These are phyloP conservation scores for Tuber borchii DNA, from an alignment of 495 filamentous ascomycete species.

Conservation along the genomic window DNA sequence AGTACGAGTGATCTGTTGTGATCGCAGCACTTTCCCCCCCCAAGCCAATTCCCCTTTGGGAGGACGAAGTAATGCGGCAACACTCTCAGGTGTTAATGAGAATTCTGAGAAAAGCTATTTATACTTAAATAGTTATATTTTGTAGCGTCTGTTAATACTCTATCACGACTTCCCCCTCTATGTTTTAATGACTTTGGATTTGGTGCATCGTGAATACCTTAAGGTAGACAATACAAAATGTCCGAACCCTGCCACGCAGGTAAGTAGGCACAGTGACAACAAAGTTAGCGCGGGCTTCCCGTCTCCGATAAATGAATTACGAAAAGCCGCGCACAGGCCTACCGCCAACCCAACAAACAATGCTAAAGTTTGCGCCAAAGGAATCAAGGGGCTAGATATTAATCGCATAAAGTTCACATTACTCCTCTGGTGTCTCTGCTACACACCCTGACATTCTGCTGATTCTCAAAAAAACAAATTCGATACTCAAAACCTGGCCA, in stretches of 20 bases:
- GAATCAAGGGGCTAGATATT: neutral
- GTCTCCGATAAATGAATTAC: neutral
- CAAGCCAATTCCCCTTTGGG: neutral
- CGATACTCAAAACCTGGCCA: neutral
- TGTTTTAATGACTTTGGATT: neutral
- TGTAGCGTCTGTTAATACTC: neutral
- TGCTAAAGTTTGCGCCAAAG: neutral
- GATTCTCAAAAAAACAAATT: neutral
- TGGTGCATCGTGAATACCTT: neutral
- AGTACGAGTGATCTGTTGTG: neutral
- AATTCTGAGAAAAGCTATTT: neutral
- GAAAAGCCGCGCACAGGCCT: neutral
- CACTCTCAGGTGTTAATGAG: neutral
- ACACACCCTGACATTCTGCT: neutral
- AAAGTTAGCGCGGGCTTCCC: neutral
- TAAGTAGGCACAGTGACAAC: neutral
- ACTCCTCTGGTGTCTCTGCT: neutral
- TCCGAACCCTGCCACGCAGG: neutral
- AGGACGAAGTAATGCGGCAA: neutral
- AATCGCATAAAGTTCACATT: neutral
- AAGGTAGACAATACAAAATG: neutral
- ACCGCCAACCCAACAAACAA: neutral
- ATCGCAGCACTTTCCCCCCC: neutral
- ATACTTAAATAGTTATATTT: neutral
- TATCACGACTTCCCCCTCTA: neutral